These are phyloP conservation scores for Xeromyces bisporus DNA, from an alignment of 495 filamentous ascomycete species.

Conservation along the genomic window DNA sequence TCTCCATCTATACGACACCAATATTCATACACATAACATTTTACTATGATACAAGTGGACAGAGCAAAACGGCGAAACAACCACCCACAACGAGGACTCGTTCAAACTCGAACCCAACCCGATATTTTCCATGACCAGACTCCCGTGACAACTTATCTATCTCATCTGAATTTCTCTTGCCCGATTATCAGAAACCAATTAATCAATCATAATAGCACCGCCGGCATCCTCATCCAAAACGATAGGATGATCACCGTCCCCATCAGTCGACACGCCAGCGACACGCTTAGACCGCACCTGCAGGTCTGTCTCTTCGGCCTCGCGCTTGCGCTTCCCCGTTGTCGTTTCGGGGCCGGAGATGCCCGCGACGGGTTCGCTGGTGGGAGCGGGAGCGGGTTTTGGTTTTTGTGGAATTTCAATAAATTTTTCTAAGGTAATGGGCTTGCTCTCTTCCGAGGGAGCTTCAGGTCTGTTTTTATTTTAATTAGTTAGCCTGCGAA, in stretches of 20 bases:
- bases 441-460: constrained; percentile 22
- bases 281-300: constrained; percentile 28
- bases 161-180: no score
- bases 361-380: constrained; percentile 12
- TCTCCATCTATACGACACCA: no score
- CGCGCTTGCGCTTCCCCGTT: constrained; percentile 28
- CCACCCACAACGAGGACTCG: no score
- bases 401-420: constrained; percentile 37
- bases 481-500: no score
- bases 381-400: constrained; percentile 11
- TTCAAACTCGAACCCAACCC: no score
- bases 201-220: constrained; percentile 62
- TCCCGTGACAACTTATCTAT: no score
- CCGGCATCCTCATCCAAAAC: constrained; percentile 39
- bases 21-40: no score
- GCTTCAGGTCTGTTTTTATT: constrained; percentile 10
- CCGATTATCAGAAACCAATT: constrained; percentile 16
- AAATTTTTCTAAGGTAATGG: constrained; percentile 24
- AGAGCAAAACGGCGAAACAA: no score
- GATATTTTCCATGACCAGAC: no score
- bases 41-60: no score
- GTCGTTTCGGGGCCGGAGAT: constrained; percentile 1
- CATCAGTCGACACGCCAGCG: constrained; percentile 14
- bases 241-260: constrained; percentile 23
- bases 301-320: constrained; percentile 27